These are phyloP conservation scores for Magnolia changhungtana DNA, from an alignment of 164 flowering plant species.

Conservation along the genomic window DNA sequence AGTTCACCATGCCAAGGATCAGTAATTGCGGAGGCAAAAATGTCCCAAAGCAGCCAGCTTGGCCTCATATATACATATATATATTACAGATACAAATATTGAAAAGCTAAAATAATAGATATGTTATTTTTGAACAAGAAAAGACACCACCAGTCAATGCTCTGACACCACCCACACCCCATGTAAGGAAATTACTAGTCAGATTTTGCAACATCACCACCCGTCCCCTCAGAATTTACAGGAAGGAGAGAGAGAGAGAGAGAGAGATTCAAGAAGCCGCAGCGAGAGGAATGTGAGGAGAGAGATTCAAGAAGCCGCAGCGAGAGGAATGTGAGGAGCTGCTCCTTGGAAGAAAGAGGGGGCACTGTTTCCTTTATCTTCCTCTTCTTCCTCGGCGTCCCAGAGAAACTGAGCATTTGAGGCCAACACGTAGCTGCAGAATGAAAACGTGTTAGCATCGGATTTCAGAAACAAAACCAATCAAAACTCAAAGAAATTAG, in stretches of 20 bases:
- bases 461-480: no score
- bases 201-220: neutral
- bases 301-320: slow-evolving; percentile 1
- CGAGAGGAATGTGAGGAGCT: neutral
- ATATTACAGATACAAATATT: neutral
- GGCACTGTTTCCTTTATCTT: slow-evolving; percentile 19
- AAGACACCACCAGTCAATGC: neutral
- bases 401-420: slow-evolving; percentile 48
- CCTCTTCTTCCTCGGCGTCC: slow-evolving; percentile 44
- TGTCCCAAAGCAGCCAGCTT: no score
- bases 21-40: no score
- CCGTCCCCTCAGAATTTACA: neutral
- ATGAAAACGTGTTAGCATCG: neutral
- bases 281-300: neutral
- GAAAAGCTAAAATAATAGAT: no score
- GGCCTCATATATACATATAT: no score
- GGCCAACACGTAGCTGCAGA: slow-evolving; percentile 46
- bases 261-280: neutral
- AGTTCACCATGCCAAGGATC: no score
- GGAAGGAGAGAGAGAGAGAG: neutral
- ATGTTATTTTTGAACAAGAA: neutral
- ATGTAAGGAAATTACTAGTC: neutral
- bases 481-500: no score
- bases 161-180: neutral
- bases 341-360: neutral